A percentile compares a stretch with the other conserved stretches of the same genome.
phyloP scores from a whole-genome alignment of 106 monocot species.

The Cymbidium sinense region DNA sequence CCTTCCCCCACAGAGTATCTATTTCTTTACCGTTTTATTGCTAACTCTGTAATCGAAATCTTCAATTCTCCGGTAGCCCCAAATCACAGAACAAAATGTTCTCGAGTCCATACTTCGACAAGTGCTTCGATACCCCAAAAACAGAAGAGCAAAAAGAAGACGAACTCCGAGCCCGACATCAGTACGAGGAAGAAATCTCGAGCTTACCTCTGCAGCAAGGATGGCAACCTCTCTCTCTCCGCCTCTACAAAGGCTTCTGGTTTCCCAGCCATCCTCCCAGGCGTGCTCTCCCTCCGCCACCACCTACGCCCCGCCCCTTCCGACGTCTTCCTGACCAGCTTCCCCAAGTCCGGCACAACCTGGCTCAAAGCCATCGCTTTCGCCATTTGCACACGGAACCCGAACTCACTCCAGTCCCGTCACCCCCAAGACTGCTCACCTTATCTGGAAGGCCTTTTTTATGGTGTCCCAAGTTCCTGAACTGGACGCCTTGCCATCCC shows the following conservation, averaged over 20 bases:
- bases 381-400: neutral
- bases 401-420: neutral
- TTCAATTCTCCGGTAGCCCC: too few relatives aligned
- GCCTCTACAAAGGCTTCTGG: conserved; percentile 3
- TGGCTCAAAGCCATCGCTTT: conserved; percentile 18
- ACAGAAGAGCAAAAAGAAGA: neutral
- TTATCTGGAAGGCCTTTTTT: neutral
- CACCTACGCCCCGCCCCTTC: neutral
- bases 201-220: neutral
- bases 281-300: neutral
- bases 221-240: neutral
- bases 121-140: neutral
- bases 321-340: conserved; percentile 2
- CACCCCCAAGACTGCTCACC: conserved; percentile 11
- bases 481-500: conserved; percentile 7
- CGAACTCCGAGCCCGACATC: neutral
- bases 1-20: too few relatives aligned
- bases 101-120: neutral
- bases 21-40: too few relatives aligned
- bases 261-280: neutral
- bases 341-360: conserved; percentile 8
- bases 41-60: too few relatives aligned
- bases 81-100: neutral
- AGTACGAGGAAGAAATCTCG: neutral
- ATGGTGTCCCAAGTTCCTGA: neutral